These are phyloP conservation scores for Suillus occidentalis DNA, from an alignment of 768 basidiomycete genomes.

Conservation along the genomic window DNA sequence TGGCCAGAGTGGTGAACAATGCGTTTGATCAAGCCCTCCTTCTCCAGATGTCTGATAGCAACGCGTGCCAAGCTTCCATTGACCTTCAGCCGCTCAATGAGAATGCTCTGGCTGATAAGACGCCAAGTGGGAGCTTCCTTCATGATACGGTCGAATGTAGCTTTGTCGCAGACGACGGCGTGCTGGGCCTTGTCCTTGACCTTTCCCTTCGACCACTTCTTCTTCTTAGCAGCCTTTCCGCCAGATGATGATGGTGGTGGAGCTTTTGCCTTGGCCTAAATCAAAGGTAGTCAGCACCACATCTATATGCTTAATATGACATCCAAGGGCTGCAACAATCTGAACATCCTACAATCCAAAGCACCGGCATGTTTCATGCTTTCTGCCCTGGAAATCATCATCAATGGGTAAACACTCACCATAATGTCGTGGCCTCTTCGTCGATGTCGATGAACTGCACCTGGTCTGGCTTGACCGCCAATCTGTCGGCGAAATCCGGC, in stretches of 20 bases:
- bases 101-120: slow-evolving; percentile 96
- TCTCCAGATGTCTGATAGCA: slow-evolving; percentile 90
- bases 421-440: slow-evolving; percentile 27
- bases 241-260: slow-evolving; percentile 62
- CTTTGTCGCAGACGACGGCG: slow-evolving; percentile 92
- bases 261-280: slow-evolving; percentile 78
- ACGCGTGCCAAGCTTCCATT: slow-evolving; percentile 92
- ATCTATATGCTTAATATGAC: slow-evolving; percentile 19
- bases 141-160: slow-evolving; percentile 88
- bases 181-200: slow-evolving; percentile 99
- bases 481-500: slow-evolving; percentile 21
- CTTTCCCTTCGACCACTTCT: slow-evolving; percentile 99
- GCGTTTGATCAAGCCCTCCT: slow-evolving; percentile 91
- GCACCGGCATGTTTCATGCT: neutral
- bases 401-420: slow-evolving; percentile 22
- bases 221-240: slow-evolving; percentile 95
- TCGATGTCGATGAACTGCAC: slow-evolving; percentile 23
- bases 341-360: neutral
- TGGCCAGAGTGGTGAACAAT: slow-evolving; percentile 96
- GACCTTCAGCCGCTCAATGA: slow-evolving; percentile 98
- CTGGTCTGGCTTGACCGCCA: neutral
- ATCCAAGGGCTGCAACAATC: slow-evolving; percentile 24
- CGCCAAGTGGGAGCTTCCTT: slow-evolving; percentile 99
- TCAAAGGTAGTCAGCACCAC: slow-evolving; percentile 14
- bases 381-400: neutral